phyloP scores from a whole-genome alignment of 129 eudicot genomes.

The Lactuca saligna region DNA sequence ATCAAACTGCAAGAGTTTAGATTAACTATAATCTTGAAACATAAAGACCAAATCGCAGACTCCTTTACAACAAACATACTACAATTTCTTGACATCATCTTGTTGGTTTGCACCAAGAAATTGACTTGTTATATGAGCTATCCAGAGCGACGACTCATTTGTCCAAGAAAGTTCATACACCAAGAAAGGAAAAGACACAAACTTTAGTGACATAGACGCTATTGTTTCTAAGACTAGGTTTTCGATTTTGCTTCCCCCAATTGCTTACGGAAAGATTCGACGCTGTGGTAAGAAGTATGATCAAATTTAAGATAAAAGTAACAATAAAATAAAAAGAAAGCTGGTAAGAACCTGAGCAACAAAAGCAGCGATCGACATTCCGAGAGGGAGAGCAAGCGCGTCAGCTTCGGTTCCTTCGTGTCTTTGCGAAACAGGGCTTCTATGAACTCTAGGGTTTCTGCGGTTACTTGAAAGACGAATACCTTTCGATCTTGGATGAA shows the following conservation, averaged over 20 bases:
- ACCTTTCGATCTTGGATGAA: constrained; percentile 18
- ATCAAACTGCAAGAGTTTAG: not conserved
- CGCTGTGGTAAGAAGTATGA: constrained; percentile 2
- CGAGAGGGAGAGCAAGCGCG: constrained; percentile 78
- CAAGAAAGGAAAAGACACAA: not conserved
- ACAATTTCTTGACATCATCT: constrained; percentile 6
- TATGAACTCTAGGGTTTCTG: constrained; percentile 31
- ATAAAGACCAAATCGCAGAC: not conserved
- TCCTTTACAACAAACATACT: not conserved
- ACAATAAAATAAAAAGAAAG: not conserved
- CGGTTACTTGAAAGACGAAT: constrained; percentile 10
- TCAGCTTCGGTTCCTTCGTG: constrained; percentile 42
- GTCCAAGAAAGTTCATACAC: not conserved
- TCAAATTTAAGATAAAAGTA: constrained; percentile 2
- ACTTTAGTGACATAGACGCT: not conserved
- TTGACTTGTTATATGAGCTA: constrained; percentile 14
- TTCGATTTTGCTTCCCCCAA: not conserved
- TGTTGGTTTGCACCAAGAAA: constrained; percentile 13
- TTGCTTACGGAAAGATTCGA: not conserved
- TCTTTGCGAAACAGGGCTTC: constrained; percentile 20
- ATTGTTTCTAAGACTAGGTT: constrained; percentile 11
- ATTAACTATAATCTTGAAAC: not conserved
- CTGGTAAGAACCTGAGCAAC: constrained; percentile 54
- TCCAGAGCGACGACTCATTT: not conserved
- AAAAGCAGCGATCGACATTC: constrained; percentile 88